These are phyloP conservation scores for Daldinia bambusicola DNA, from an alignment of 495 filamentous ascomycete genomes.

Conservation along the genomic window DNA sequence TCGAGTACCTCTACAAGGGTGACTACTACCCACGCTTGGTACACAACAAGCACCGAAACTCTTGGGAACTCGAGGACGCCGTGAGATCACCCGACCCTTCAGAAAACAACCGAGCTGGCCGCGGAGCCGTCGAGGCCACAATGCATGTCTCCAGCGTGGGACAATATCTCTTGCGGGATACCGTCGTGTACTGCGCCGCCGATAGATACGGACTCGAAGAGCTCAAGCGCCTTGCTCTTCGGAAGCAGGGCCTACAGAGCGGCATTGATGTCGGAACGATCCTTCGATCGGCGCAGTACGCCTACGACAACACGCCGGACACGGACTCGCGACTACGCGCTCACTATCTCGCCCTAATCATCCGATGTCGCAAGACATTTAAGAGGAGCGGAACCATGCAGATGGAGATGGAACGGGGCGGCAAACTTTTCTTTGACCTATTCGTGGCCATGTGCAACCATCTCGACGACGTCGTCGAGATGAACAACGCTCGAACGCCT, in stretches of 20 bases:
- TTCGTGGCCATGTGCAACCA: constrained; percentile 98
- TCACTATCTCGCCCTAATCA: constrained; percentile 94
- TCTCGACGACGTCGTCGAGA: constrained; percentile 86
- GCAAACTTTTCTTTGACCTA: constrained; percentile 93
- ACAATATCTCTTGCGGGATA: constrained; percentile 84
- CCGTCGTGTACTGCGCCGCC: constrained; percentile 89
- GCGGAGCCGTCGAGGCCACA: constrained; percentile 75
- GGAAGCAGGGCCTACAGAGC: constrained; percentile 89
- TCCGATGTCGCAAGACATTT: constrained; percentile 91
- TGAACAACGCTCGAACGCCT: constrained; percentile 61
- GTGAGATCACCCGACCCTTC: constrained; percentile 52
- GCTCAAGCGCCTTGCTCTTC: constrained; percentile 85
- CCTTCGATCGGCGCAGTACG: constrained; percentile 88
- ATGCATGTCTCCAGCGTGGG: constrained; percentile 72
- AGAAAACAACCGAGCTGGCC: constrained; percentile 60
- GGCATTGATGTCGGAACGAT: constrained; percentile 89
- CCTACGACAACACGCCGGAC: constrained; percentile 93
- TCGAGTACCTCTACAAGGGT: constrained; percentile 94
- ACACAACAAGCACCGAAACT: constrained; percentile 72
- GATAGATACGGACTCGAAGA: constrained; percentile 86
- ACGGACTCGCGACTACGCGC: constrained; percentile 88
- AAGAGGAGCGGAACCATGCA: constrained; percentile 97
- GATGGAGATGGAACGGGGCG: constrained; percentile 93
- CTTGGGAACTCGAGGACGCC: constrained; percentile 78
- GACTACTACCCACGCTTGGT: constrained; percentile 86